Conservation (phyloP, 805 yeast genomes). For the Priceomyces melissophilus region DNA sequence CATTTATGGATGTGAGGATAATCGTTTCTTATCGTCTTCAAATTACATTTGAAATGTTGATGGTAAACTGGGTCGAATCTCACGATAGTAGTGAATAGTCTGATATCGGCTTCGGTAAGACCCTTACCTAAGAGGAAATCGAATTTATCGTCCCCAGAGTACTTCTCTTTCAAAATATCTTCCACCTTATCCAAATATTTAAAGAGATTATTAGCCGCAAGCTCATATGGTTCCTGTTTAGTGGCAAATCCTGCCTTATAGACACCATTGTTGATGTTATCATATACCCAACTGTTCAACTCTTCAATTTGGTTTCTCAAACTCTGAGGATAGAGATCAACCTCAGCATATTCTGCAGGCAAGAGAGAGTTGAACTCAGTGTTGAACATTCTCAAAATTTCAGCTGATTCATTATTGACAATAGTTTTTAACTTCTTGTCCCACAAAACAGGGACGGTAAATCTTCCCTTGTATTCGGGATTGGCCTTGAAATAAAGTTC, state of each 20-base stretch:
- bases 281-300: slow-evolving; percentile 78
- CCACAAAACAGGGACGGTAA: slow-evolving; percentile 93
- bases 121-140: slow-evolving; percentile 53
- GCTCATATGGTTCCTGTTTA: slow-evolving; percentile 75
- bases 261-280: slow-evolving; percentile 86
- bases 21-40: slow-evolving; percentile 73
- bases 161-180: slow-evolving; percentile 47
- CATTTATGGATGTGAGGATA: slow-evolving; percentile 78
- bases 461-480: slow-evolving; percentile 74
- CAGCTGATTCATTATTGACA: slow-evolving; percentile 89
- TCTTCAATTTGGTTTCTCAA: slow-evolving; percentile 63
- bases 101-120: slow-evolving; percentile 86
- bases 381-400: slow-evolving; percentile 81
- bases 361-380: slow-evolving; percentile 64
- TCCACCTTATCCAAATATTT: slow-evolving; percentile 69
- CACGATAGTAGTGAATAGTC: slow-evolving; percentile 81
- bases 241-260: slow-evolving; percentile 91
- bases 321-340: slow-evolving; percentile 62
- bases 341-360: slow-evolving; percentile 42
- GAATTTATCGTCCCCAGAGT: slow-evolving; percentile 23
- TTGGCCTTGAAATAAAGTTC: slow-evolving; percentile 75
- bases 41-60: slow-evolving; percentile 92
- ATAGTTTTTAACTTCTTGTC: slow-evolving; percentile 78
- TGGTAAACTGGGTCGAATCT: slow-evolving; percentile 93
- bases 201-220: slow-evolving; percentile 61